Evolutionary conservation across 192 early-diverging fungal genomes (phyloP), one percentile per base, ranked within the genome.

Genomic region (Coemansia sp.): DNA sequence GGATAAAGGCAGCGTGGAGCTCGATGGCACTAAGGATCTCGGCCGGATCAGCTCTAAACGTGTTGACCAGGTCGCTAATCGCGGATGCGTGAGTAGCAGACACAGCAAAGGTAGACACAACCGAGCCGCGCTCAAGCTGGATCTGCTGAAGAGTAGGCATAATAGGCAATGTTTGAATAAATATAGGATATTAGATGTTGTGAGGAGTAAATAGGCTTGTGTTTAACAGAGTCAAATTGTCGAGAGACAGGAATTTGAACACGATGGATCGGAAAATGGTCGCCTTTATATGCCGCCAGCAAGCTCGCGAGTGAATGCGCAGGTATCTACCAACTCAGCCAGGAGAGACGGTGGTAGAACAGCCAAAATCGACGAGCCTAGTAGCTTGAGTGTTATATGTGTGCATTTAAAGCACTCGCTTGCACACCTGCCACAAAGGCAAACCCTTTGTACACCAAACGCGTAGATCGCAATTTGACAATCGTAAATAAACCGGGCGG

Each of bases 1-100:
- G 39, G 43, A 74, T 44, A 52, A 74, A 74, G 4, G 33, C 38
- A 0, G 66, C 58, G 26, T 59, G 67, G 14, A 68, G 42, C 44
- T 74, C 62, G 49, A 68, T 69, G 17, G 66, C 21, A 16, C 57
- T 67, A n/a, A 59, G 23, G 10, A 53, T 28, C 26, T 58, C 46
- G 11, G 38, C 16, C 5, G 62, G 26, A 46, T 44, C 62, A 6
- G 33, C 47, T 21, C 14, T 32, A 38, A 65, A 50, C 13, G 44
- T 33, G 32, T 7, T 8, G 13, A 19, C 59, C 14, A 61, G 37
- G 2, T 8, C 19, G 4, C 19, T 33, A 32, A 58, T 58, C 26
- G 14, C 14, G 30, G 55, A 16, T 6, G 13, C 55, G 26, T 58
- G 32, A n/a, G 26, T 32, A 58, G 55, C 6, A 19, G 55, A 3